Conservation (phyloP, 352 stramenopile genomes). For the Thalassiosira exigua region DNA sequence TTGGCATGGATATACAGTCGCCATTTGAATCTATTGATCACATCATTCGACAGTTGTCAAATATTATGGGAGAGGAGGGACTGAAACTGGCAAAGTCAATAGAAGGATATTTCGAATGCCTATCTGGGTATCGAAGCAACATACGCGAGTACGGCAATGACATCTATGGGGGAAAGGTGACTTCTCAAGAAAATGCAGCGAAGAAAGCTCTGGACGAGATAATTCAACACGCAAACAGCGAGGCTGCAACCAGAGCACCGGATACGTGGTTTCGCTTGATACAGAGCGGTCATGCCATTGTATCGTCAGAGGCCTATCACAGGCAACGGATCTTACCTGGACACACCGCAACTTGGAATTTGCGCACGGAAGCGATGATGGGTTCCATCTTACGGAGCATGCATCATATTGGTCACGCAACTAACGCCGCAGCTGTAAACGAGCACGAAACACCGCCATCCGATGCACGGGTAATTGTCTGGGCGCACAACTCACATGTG, state of each 20-base stretch:
- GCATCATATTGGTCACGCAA: too few species aligned
- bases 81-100: slow-evolving; percentile 4
- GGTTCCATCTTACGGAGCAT: slow-evolving; percentile 14
- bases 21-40: slow-evolving; percentile 33
- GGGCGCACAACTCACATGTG: slow-evolving; percentile 50
- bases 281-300: slow-evolving; percentile 15
- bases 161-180: slow-evolving; percentile 9
- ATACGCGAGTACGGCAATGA: slow-evolving; percentile 24
- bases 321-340: slow-evolving; percentile 33
- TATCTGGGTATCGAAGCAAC: slow-evolving; percentile 19
- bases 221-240: neutral
- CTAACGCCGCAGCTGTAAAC: too few species aligned
- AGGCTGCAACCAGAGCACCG: neutral
- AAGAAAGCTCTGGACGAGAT: neutral
- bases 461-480: slow-evolving; percentile 17
- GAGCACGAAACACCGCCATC: neutral
- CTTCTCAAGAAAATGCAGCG: slow-evolving; percentile 12
- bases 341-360: slow-evolving; percentile 31
- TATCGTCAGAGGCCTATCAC: slow-evolving; percentile 35
- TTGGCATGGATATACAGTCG: slow-evolving; percentile 38
- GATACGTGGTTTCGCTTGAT: slow-evolving; percentile 21
- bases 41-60: slow-evolving; percentile 20
- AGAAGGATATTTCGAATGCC: slow-evolving; percentile 13
- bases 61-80: slow-evolving; percentile 3
- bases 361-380: slow-evolving; percentile 12